Conservation (phyloP, 805 yeast genomes). For the Torulaspora delbrueckii region DNA sequence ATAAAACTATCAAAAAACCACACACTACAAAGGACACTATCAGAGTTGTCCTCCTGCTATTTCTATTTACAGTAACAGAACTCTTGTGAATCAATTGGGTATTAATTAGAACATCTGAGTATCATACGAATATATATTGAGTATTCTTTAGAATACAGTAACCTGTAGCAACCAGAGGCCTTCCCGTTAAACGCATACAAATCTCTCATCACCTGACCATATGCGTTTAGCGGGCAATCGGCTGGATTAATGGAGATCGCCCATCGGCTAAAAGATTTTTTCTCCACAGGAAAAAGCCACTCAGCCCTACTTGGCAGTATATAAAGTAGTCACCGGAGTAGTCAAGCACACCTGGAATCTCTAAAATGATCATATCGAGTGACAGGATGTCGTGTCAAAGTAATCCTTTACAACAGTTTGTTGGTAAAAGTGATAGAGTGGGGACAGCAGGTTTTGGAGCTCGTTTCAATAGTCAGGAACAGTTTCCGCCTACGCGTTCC, state of each 20-base stretch:
- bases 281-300: not conserved
- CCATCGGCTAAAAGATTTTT: not conserved
- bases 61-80: no score
- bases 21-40: no score
- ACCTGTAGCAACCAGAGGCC: no score
- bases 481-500: constrained; percentile 1
- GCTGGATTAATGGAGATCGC: constrained; percentile 1
- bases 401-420: constrained; percentile 22
- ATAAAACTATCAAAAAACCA: no score
- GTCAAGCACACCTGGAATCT: no score
- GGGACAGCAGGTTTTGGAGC: constrained; percentile 2
- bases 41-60: no score
- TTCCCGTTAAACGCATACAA: not conserved
- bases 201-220: not conserved
- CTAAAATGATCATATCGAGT: not conserved
- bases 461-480: constrained; percentile 5
- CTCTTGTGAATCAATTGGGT: no score
- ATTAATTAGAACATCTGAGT: no score
- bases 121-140: no score
- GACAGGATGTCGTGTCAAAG: constrained; percentile 14
- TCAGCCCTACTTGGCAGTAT: not conserved
- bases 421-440: constrained; percentile 13
- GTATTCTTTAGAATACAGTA: no score
- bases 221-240: constrained; percentile 4
- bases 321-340: not conserved